Base-by-base conservation (phyloP, 352 stramenopile species). In the Globisporangium canariense region DNA sequence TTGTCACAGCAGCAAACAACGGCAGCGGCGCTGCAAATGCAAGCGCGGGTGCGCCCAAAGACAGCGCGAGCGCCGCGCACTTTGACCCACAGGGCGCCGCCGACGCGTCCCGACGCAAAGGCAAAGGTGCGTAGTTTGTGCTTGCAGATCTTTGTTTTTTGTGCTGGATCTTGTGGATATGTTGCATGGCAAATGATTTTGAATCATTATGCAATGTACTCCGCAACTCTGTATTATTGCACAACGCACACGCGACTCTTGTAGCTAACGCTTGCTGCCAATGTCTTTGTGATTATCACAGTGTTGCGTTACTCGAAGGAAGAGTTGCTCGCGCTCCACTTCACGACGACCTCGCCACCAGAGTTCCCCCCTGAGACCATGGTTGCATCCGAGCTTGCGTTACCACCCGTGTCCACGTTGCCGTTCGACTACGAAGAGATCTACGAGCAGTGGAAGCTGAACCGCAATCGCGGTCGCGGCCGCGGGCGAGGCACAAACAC, bases 341-440 rank as follows among this genome's bases (percentile, higher is more conserved):
- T 85, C 22, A 68, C 77, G 65, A 90, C 77, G 4, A 65, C 74
- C 0, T 67, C 75, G n/a, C 55, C 77, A 30, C 83, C 83, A 3
- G 59, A 67, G 38, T 89, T 92, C 41, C 70, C 86, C 2, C 70
- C 76, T 6, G 87, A 92, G 34, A 90, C 83, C 28, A 61, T 75
- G 30, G 83, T 96, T 13, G 81, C 76, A 18, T 90, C 82, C 7
- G 78, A 87, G 47, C 76, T 89, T 45, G 73, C 72, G 46, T 53
- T 96, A 13, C 85, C 86, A 8, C 87, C 87, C 2, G 85, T 96
- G 18, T 72, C 70, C 54, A 90, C 74, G 28, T 60, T 94, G 38
- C 87, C 87, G 2, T 96, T 96, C 62, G 86, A 96, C 72, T 91
- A 92, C 60, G 82, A 93, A 62, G 87, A 94, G 67, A 86, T 96